Evolutionary conservation across 2,329 filamentous ascomycete species (phyloP).

Genomic region (Tolypocladium inflatum): DNA sequence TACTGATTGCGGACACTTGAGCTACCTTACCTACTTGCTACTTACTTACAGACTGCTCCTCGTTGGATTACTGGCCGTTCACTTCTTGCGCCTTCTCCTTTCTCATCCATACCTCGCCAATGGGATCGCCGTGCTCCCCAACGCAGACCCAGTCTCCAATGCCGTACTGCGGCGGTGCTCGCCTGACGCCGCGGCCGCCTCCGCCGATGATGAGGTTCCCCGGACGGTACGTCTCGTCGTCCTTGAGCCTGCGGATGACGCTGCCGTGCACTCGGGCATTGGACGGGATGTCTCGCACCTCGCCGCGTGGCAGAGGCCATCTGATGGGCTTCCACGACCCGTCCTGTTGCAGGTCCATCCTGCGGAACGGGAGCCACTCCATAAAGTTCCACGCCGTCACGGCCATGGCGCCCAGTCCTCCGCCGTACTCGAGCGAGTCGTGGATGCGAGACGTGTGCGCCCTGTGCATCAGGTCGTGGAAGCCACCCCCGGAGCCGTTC

Average conservation of each 20-base stretch:
- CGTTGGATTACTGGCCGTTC: background rate
- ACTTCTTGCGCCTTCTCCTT: conserved; percentile 2
- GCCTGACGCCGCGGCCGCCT: conserved; percentile 58
- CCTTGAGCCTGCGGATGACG: conserved; percentile 62
- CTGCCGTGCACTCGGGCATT: conserved; percentile 64
- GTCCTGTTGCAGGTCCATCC: conserved; percentile 67
- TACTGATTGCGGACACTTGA: background rate
- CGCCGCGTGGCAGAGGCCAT: conserved; percentile 71
- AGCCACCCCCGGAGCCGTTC: conserved; percentile 21
- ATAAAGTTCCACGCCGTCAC: conserved; percentile 66
- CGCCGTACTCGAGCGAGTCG: conserved; percentile 58
- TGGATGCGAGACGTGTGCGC: conserved; percentile 52
- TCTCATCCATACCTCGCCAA: conserved; percentile 59
- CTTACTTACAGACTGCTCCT: background rate
- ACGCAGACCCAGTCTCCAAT: conserved; percentile 66
- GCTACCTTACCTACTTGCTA: no score
- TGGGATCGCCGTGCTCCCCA: conserved; percentile 52
- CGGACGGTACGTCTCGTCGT: conserved; percentile 56
- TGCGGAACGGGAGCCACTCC: conserved; percentile 72
- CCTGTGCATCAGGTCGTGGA: conserved; percentile 48
- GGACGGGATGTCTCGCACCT: conserved; percentile 66
- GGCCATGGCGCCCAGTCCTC: conserved; percentile 43
- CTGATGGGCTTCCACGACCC: conserved; percentile 72
- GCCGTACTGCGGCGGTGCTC: conserved; percentile 50
- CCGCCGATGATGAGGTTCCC: conserved; percentile 75